Evolutionary conservation across 2,329 filamentous ascomycete genomes (phyloP).

Genomic region (Xylaria sp.): DNA sequence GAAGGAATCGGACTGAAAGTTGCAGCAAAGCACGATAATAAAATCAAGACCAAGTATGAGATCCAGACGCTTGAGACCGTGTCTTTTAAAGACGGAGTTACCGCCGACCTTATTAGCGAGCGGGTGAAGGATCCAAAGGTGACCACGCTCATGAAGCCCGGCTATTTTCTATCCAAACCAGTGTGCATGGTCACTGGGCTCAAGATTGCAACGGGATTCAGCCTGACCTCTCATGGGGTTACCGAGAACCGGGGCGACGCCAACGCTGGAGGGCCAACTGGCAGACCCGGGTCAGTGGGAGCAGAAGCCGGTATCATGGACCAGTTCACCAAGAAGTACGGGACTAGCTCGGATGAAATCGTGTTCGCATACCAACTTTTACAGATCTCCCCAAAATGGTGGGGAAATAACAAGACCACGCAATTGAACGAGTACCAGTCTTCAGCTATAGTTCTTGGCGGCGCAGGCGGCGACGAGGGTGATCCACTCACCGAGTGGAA

Average conservation of each 20-base stretch:
- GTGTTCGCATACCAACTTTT: slow-evolving; percentile 11
- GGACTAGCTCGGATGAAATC: not conserved
- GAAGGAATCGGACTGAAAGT: not conserved
- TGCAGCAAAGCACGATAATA: not conserved
- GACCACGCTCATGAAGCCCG: not conserved
- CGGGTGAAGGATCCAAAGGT: not conserved
- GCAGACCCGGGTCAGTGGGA: not conserved
- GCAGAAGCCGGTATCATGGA: too few relatives aligned
- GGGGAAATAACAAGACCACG: not conserved
- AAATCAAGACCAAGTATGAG: not conserved
- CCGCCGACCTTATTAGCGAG: not conserved
- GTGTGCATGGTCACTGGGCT: slow-evolving; percentile 11
- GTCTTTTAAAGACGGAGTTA: not conserved
- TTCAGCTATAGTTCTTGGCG: not conserved
- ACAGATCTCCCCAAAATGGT: slow-evolving; percentile 1
- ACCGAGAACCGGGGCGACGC: not conserved
- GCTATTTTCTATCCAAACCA: not conserved
- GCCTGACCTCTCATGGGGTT: not conserved
- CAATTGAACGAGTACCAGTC: not conserved
- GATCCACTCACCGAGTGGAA: not conserved
- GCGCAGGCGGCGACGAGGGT: not conserved
- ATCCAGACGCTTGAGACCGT: not conserved
- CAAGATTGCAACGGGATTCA: not conserved
- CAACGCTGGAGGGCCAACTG: not conserved
- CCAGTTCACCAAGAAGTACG: too few relatives aligned